Conservation (phyloP, 345 rosid genomes). For the Balakata baccata region DNA sequence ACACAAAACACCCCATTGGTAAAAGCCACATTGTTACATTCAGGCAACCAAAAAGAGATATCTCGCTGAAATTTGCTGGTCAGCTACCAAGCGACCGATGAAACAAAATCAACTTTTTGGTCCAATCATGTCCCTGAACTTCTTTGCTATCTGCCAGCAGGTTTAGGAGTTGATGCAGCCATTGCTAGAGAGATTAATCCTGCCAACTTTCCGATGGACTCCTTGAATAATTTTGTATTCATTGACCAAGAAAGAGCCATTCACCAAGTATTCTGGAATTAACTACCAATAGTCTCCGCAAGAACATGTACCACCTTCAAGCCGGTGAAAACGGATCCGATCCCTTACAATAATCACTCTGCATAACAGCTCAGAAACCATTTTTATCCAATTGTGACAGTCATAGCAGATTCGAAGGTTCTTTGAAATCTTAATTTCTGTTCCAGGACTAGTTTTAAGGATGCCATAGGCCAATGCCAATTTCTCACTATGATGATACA, state of each 20-base stretch:
- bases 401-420: conserved; percentile 75
- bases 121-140: background rate
- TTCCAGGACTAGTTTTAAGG: conserved; percentile 66
- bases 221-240: background rate
- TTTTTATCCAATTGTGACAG: conserved; percentile 74
- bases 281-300: conserved; percentile 8
- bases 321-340: conserved; percentile 71
- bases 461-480: conserved; percentile 75
- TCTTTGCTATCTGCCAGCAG: too few relatives aligned
- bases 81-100: background rate
- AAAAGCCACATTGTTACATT: too few relatives aligned
- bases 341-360: conserved; percentile 72
- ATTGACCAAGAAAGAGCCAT: conserved; percentile 3
- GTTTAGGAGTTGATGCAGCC: background rate
- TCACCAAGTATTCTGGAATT: background rate
- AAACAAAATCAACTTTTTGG: background rate
- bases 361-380: conserved; percentile 52
- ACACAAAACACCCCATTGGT: too few relatives aligned
- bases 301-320: conserved; percentile 76
- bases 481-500: conserved; percentile 74
- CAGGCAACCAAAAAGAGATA: too few relatives aligned
- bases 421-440: conserved; percentile 61
- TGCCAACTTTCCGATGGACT: background rate
- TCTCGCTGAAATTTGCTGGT: too few relatives aligned
- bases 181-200: background rate